Percentiles rank a stretch among this genome's conserved stretches.
These are phyloP conservation scores for Mayamaea pseudoterrestris DNA, from an alignment of 108 stramenopile genomes.

Conservation along the genomic window DNA sequence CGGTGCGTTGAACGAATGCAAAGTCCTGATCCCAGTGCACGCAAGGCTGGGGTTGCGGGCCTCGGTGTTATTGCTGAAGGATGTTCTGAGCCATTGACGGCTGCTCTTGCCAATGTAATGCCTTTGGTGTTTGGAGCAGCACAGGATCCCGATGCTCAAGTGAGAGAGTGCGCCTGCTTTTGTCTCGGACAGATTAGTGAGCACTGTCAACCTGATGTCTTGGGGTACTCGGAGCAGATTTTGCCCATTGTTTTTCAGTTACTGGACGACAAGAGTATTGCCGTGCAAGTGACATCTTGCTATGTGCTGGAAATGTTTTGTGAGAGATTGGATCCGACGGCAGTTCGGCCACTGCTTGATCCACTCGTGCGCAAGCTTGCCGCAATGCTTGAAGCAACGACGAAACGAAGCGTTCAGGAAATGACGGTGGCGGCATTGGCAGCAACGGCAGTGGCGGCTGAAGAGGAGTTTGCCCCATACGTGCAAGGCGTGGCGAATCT, in stretches of 20 bases:
- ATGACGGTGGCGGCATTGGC: conserved; percentile 96
- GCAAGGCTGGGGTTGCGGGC: conserved; percentile 93
- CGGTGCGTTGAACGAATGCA: conserved; percentile 74
- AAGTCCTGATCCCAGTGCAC: conserved; percentile 52
- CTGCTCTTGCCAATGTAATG: conserved; percentile 66
- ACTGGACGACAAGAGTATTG: conserved; percentile 79
- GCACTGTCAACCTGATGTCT: conserved; percentile 96
- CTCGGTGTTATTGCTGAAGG: conserved; percentile 96
- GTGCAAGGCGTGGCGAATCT: conserved; percentile 70
- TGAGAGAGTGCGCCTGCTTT: conserved; percentile 96
- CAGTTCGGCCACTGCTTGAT: conserved; percentile 82
- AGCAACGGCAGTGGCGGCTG: conserved; percentile 93
- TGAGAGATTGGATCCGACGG: conserved; percentile 90
- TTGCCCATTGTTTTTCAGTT: conserved; percentile 89
- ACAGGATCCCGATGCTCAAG: conserved; percentile 71
- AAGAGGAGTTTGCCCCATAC: conserved; percentile 93
- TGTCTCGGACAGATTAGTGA: conserved; percentile 93
- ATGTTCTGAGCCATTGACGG: conserved; percentile 70
- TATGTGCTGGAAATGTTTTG: conserved; percentile 99
- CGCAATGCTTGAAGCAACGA: conserved; percentile 80
- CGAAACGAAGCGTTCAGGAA: conserved; percentile 88
- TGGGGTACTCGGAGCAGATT: conserved; percentile 80
- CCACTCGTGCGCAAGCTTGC: conserved; percentile 85
- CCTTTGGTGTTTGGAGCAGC: conserved; percentile 76
- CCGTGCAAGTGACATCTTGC: conserved; percentile 88